These are phyloP conservation scores for Colletotrichum sp. DNA, from an alignment of 2,329 filamentous ascomycete species.

Conservation along the genomic window DNA sequence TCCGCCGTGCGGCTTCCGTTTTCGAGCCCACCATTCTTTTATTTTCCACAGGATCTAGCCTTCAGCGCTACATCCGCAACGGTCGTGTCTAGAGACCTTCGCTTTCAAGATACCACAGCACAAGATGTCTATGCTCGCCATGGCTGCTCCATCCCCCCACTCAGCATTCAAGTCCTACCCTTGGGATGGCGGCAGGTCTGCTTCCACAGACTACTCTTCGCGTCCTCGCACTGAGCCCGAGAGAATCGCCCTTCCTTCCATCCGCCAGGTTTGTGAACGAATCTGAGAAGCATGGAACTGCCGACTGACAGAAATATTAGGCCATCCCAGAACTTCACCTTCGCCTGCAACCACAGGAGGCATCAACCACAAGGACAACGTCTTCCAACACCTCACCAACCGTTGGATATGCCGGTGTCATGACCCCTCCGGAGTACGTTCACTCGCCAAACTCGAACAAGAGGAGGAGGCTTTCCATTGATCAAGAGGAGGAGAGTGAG, in stretches of 20 bases:
- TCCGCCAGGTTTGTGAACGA: constrained; percentile 51
- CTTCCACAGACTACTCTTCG: constrained; percentile 32
- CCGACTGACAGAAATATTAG: constrained; percentile 27
- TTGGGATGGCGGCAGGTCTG: constrained; percentile 41
- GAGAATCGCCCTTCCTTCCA: constrained; percentile 52
- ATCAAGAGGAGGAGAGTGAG: constrained; percentile 42
- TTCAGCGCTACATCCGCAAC: constrained; percentile 16
- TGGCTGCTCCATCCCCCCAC: constrained; percentile 45
- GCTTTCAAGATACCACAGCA: constrained; percentile 25
- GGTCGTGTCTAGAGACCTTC: constrained; percentile 23
- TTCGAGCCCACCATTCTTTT: constrained; percentile 19
- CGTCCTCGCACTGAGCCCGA: constrained; percentile 42
- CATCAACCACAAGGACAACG: constrained; percentile 29
- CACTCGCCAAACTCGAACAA: constrained; percentile 54
- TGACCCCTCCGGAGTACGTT: constrained; percentile 50
- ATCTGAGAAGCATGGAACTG: neutral
- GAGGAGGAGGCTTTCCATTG: constrained; percentile 48
- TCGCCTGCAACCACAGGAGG: constrained; percentile 35
- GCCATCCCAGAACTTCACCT: constrained; percentile 50
- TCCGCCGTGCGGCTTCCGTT: constrained; percentile 24
- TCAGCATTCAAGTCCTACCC: constrained; percentile 43
- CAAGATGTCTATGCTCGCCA: constrained; percentile 57
- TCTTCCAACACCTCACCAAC: constrained; percentile 39
- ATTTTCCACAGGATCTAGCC: constrained; percentile 46
- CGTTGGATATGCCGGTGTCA: constrained; percentile 28